These are phyloP conservation scores for Aspergillus sp. DNA, from an alignment of 2,329 filamentous ascomycete genomes.

Conservation along the genomic window DNA sequence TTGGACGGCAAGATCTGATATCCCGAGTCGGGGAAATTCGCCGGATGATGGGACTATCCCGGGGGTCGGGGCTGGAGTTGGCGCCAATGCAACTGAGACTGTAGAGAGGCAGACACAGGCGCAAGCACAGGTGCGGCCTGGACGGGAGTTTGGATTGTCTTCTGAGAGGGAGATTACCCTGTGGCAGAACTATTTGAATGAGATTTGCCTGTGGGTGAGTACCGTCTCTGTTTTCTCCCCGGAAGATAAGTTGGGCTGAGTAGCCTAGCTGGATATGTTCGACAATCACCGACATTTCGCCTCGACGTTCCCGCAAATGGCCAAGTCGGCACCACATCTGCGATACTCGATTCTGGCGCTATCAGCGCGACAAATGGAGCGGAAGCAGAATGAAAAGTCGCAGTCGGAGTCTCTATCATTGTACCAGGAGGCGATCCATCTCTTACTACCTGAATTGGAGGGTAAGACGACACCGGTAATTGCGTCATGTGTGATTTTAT, in stretches of 20 bases:
- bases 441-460: constrained; percentile 41
- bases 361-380: constrained; percentile 45
- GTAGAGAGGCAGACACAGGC: constrained; percentile 6
- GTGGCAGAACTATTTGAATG: constrained; percentile 25
- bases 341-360: constrained; percentile 45
- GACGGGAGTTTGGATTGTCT: constrained; percentile 19
- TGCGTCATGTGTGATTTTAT: constrained; percentile 46
- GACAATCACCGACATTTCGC: constrained; percentile 44
- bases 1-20: constrained; percentile 37
- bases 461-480: constrained; percentile 43
- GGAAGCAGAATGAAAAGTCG: constrained; percentile 33
- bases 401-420: constrained; percentile 41
- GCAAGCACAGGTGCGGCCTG: not conserved
- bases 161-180: constrained; percentile 23
- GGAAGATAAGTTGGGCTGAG: not conserved
- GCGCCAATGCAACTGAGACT: no score
- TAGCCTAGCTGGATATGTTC: constrained; percentile 44
- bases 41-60: constrained; percentile 9
- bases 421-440: constrained; percentile 46
- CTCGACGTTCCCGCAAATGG: constrained; percentile 41
- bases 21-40: constrained; percentile 24
- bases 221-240: no score
- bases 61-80: constrained; percentile 1
- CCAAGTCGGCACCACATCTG: constrained; percentile 38
- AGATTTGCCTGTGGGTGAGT: constrained; percentile 23